Evolutionary conservation across 2,329 filamentous ascomycete species (phyloP).

Genomic region (Pseudogymnoascus sp.): DNA sequence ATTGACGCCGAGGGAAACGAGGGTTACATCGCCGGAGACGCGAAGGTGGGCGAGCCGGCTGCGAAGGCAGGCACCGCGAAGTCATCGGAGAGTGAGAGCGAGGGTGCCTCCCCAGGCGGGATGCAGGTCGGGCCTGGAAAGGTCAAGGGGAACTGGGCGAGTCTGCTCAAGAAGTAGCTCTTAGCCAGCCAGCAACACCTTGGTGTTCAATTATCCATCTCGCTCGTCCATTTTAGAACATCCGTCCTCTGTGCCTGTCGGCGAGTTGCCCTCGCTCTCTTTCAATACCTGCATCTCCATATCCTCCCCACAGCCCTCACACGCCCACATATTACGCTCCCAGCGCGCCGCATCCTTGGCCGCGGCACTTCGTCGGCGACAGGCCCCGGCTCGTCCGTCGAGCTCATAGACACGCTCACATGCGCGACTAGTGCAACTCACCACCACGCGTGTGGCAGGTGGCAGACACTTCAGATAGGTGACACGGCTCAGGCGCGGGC

Average conservation of each 20-base stretch:
- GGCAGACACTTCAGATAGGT: not conserved
- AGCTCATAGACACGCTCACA: not conserved
- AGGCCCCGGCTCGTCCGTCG: not conserved
- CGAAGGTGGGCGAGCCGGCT: not conserved
- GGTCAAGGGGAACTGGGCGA: not conserved
- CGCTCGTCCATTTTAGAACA: not conserved
- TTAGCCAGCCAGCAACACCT: not conserved
- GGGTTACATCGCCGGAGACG: not conserved
- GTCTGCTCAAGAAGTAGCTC: constrained; percentile 5
- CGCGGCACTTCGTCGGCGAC: not conserved
- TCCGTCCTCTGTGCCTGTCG: not conserved
- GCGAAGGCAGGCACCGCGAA: not conserved
- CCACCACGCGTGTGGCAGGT: not conserved
- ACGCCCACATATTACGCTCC: not conserved
- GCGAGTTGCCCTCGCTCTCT: not conserved
- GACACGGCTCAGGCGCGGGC: not conserved
- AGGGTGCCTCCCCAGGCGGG: not conserved
- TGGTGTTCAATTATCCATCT: not conserved
- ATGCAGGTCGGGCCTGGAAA: constrained; percentile 6
- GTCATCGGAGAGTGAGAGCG: not conserved
- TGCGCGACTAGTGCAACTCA: not conserved
- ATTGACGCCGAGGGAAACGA: constrained; percentile 6
- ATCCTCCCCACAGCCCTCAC: not conserved
- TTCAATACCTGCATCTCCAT: not conserved
- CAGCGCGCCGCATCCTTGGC: not conserved